phyloP scores from a whole-genome alignment of 805 yeast genomes.

The Metahyphopichia silvanorum region DNA sequence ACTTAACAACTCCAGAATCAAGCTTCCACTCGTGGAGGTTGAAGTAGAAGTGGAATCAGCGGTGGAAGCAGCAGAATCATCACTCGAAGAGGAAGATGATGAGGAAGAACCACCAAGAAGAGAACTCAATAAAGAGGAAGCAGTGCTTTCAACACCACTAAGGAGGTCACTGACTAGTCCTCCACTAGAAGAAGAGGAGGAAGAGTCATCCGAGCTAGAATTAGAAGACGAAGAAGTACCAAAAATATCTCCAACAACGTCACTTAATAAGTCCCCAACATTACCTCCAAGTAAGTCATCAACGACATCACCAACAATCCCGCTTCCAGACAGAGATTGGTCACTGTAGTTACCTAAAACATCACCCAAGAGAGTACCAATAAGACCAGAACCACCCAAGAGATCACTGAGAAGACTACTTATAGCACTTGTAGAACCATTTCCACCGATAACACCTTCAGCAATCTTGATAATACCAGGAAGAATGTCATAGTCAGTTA shows the following conservation, averaged over 20 bases:
- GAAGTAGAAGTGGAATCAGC: neutral
- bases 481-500: slow-evolving; percentile 3
- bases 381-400: too few species aligned
- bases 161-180: neutral
- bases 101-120: neutral
- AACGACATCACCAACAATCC: too few species aligned
- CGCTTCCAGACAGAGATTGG: too few species aligned
- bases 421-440: neutral
- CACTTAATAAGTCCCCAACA: neutral
- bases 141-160: neutral
- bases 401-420: too few species aligned
- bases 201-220: neutral
- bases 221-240: neutral
- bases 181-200: slow-evolving; percentile 1
- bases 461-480: slow-evolving; percentile 2
- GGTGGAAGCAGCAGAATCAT: neutral
- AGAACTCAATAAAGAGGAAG: neutral
- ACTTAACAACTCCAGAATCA: neutral
- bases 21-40: neutral
- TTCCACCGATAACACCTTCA: neutral
- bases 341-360: neutral
- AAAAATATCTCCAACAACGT: neutral
- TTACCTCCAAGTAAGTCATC: too few species aligned
- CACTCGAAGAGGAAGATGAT: neutral
- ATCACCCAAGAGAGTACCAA: neutral